Evolutionary conservation across 768 basidiomycete species (phyloP).

Genomic region (Termitomyces sp.): DNA sequence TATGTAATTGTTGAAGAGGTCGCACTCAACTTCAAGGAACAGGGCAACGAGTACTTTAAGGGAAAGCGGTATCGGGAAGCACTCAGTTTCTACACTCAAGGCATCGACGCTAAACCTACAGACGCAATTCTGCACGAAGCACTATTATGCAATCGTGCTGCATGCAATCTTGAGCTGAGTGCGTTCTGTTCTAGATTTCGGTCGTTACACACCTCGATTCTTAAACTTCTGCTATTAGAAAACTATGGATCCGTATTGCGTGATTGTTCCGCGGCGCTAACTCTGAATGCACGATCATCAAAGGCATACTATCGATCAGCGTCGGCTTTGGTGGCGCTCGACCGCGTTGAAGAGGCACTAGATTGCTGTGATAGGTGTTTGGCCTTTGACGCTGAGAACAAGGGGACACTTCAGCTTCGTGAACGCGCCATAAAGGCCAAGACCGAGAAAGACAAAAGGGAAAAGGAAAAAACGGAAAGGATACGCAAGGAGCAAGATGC

Average conservation of each 20-base stretch:
- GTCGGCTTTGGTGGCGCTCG: constrained; percentile 67
- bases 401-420: constrained; percentile 42
- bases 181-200: constrained; percentile 18
- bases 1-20: constrained; percentile 48
- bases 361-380: constrained; percentile 78
- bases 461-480: constrained; percentile 43
- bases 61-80: constrained; percentile 87
- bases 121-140: constrained; percentile 54
- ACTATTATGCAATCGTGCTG: constrained; percentile 84
- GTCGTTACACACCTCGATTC: not conserved
- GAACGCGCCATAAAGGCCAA: constrained; percentile 41
- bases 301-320: constrained; percentile 90
- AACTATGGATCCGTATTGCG: constrained; percentile 84
- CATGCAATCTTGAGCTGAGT: constrained; percentile 89
- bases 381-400: constrained; percentile 50
- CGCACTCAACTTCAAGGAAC: constrained; percentile 89
- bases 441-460: constrained; percentile 44
- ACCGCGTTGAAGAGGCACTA: constrained; percentile 71
- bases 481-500: constrained; percentile 45
- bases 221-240: constrained; percentile 36
- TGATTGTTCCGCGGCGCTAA: constrained; percentile 75
- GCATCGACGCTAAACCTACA: constrained; percentile 77
- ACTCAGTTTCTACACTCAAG: constrained; percentile 84
- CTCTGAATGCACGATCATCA: constrained; percentile 53
- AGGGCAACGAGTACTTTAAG: constrained; percentile 93